Base-by-base conservation (phyloP, 805 yeast species). In the Wickerhamiella cacticola region DNA sequence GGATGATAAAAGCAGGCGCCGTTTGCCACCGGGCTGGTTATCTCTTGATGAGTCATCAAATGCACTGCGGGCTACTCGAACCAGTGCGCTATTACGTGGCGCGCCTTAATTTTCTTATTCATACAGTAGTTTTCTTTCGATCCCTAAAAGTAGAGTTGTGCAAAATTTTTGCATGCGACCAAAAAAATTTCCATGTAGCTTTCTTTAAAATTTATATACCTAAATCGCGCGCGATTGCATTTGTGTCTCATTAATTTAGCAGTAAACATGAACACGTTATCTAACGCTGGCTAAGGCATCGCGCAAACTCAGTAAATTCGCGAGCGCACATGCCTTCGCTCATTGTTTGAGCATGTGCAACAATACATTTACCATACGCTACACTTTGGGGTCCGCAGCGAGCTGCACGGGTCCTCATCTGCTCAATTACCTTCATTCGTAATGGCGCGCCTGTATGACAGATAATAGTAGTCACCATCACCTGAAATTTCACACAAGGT, bases 321-420 rank as follows among this genome's bases (percentile, higher is more conserved):
- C 38, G 35, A 9, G 58, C 56, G 38, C 59, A 56, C 1, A 53
- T 50, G 15, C 48, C 48, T 2, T 49, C 51, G 1, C 50, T n/a
- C 24, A 56, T 49, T 3, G 50, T 33, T 23, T 56, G 55, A 1
- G 59, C 57, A 10, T 55, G 52, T 2, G 41, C 19, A n/a, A 52
- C 52, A 2, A 56, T 54, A 33, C 59, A 56, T 39, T 49, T 46
- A 10, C 57, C 59, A 26, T 56, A 56, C 1, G 24, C 47, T 12
- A 49, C 50, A 2, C 56, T 54, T 22, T 49, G 55, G 18, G 40
- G 53, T 15, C 50, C 41, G 46, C 59, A 56, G 9, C 40, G 41
- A 6, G 52, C 52, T 3, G 55, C 55, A 35, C 49, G 50, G 8
- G 40, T 26, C 3, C 59, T 52, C 44, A 56, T 42, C 46, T 52